phyloP scores from a whole-genome alignment of 2,329 filamentous ascomycete species.

The Westerdykella ornata region DNA sequence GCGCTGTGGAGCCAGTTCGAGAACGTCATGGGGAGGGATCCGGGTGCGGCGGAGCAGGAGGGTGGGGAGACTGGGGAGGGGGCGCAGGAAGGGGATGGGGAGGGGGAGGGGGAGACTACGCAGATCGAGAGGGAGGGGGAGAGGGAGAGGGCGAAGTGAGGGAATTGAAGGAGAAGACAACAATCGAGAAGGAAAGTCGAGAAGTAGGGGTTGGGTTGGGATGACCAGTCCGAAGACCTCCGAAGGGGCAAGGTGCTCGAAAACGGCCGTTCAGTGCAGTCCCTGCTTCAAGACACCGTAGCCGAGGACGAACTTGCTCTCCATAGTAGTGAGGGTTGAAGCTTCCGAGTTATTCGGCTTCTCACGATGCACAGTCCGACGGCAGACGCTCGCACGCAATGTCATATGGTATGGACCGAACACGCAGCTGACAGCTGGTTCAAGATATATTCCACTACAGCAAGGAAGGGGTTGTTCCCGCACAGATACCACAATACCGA shows the following conservation, averaged over 20 bases:
- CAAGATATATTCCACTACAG: constrained; percentile 12
- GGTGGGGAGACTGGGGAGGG: constrained; percentile 17
- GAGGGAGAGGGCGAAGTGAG: constrained; percentile 14
- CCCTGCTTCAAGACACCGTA: too few relatives aligned
- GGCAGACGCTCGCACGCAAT: too few relatives aligned
- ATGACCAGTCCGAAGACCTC: too few relatives aligned
- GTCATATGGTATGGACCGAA: too few relatives aligned
- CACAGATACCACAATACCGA: constrained; percentile 23
- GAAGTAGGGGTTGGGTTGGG: too few relatives aligned
- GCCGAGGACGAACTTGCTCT: too few relatives aligned
- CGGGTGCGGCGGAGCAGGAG: constrained; percentile 44
- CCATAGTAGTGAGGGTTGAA: too few relatives aligned
- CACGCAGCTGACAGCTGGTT: neutral
- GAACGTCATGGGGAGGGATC: constrained; percentile 79
- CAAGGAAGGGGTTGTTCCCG: neutral
- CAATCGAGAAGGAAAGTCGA: too few relatives aligned
- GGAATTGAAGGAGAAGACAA: neutral
- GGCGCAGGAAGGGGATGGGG: constrained; percentile 2
- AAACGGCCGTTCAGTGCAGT: too few relatives aligned
- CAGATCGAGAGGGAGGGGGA: constrained; percentile 5
- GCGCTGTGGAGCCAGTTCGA: constrained; percentile 97
- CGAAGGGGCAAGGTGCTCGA: too few relatives aligned
- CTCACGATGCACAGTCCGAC: too few relatives aligned
- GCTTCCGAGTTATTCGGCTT: too few relatives aligned
- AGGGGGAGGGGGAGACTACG: constrained; percentile 17